Evolutionary conservation across 768 basidiomycete species (phyloP).

Genomic region (Serendipita indica): DNA sequence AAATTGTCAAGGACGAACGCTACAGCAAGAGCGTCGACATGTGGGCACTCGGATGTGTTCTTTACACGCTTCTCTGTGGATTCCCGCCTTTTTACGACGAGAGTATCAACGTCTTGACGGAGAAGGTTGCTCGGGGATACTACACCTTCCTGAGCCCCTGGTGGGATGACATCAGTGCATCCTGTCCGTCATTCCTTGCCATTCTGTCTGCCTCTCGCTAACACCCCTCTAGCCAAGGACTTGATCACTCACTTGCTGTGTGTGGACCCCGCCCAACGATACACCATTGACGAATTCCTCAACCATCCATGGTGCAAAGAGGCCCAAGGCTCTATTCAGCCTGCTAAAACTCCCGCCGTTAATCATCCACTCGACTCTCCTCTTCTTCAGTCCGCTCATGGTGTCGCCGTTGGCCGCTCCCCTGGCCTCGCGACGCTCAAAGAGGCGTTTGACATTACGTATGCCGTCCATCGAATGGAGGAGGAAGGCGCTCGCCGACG

Average conservation of each 20-base stretch:
- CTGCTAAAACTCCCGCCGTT: conserved; percentile 28
- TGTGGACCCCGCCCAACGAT: conserved; percentile 88
- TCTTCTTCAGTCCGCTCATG: conserved; percentile 38
- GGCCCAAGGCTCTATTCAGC: conserved; percentile 43
- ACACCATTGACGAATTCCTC: conserved; percentile 96
- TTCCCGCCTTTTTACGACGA: conserved; percentile 99
- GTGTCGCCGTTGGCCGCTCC: conserved; percentile 58
- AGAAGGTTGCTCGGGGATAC: conserved; percentile 93
- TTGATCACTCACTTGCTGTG: conserved; percentile 89
- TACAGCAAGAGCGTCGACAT: conserved; percentile 96
- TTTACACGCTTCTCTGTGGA: conserved; percentile 94
- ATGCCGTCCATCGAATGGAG: conserved; percentile 98
- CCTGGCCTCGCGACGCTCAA: conserved; percentile 88
- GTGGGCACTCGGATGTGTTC: conserved; percentile 99
- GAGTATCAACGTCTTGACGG: conserved; percentile 92
- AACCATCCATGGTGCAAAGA: conserved; percentile 90
- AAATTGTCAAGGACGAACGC: conserved; percentile 97
- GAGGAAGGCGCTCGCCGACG: conserved; percentile 86
- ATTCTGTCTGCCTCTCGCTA: conserved; percentile 13
- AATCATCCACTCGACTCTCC: conserved; percentile 72
- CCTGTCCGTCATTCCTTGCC: conserved; percentile 35
- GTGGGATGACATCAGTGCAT: conserved; percentile 90
- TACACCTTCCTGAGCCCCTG: conserved; percentile 98
- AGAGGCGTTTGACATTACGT: conserved; percentile 97
- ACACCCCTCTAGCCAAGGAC: conserved; percentile 60